phyloP scores from a whole-genome alignment of 495 filamentous ascomycete species.

The Melanomma pulvis-pyrius region DNA sequence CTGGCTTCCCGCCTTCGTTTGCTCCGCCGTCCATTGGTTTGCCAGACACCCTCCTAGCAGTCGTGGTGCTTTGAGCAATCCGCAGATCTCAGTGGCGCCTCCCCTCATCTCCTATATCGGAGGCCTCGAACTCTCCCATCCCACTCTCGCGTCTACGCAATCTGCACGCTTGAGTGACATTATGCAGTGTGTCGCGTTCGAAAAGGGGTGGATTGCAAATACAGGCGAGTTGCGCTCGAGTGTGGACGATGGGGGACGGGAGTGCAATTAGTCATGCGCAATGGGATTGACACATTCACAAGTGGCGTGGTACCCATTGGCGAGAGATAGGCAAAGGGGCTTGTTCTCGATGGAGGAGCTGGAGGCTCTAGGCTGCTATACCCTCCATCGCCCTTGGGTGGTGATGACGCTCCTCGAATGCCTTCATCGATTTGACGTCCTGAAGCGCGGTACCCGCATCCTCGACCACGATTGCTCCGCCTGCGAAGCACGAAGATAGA shows the following conservation, averaged over 20 bases:
- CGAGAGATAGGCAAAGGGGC: neutral
- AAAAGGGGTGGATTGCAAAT: no score
- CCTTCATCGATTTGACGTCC: neutral
- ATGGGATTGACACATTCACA: neutral
- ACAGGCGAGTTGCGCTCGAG: neutral
- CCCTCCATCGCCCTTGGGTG: no score
- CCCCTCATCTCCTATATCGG: slow-evolving; percentile 4
- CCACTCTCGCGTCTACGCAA: neutral
- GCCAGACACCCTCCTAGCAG: no score
- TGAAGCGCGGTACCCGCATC: neutral
- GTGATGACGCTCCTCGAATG: neutral
- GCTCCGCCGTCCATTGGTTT: no score
- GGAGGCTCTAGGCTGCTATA: no score
- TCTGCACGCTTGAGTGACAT: neutral
- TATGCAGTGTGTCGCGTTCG: neutral
- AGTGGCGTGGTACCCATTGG: neutral
- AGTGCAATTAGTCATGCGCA: neutral
- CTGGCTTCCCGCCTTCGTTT: no score
- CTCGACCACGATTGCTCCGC: neutral
- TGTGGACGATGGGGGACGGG: neutral
- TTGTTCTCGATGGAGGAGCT: neutral
- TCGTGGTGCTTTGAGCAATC: neutral
- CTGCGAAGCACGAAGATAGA: no score
- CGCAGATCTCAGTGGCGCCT: neutral
- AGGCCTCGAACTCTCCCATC: neutral